phyloP scores from a whole-genome alignment of 306 rosid genomes.

The Lathyrus oleraceus region DNA sequence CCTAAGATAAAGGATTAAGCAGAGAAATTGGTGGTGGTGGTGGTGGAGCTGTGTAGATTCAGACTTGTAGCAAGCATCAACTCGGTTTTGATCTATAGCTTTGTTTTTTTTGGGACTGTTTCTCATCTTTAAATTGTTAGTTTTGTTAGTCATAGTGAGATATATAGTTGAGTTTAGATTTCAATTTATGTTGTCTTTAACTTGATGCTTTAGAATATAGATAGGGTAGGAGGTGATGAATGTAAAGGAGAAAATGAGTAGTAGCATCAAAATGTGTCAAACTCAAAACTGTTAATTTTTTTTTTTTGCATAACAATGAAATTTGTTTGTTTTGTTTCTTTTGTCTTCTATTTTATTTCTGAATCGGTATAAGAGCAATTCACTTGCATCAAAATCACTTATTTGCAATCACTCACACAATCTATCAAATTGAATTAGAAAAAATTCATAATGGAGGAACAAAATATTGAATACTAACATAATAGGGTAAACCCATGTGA shows the following conservation, averaged over 20 bases:
- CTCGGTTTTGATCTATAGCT: slow-evolving; percentile 23
- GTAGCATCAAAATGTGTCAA: slow-evolving; percentile 1
- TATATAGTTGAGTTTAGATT: slow-evolving; percentile 34
- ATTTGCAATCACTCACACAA: not conserved
- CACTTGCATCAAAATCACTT: not conserved
- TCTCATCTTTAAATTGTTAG: slow-evolving; percentile 13
- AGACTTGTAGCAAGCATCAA: slow-evolving; percentile 13
- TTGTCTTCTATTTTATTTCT: too few species aligned
- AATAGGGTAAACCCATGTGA: slow-evolving; percentile 59
- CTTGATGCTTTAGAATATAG: slow-evolving; percentile 36
- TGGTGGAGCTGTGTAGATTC: slow-evolving; percentile 1
- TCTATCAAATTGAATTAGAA: not conserved
- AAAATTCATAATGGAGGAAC: not conserved
- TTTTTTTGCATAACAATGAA: not conserved
- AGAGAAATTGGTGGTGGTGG: not conserved
- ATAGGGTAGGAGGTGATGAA: slow-evolving; percentile 28
- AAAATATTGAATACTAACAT: slow-evolving; percentile 43
- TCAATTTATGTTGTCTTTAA: slow-evolving; percentile 12
- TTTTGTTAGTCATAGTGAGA: slow-evolving; percentile 21
- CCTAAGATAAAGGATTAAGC: slow-evolving; percentile 48
- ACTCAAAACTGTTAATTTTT: not conserved
- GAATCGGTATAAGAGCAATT: too few species aligned
- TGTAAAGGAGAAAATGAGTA: slow-evolving; percentile 39
- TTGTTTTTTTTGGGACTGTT: not conserved
- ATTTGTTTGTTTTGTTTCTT: not conserved